A percentile compares a stretch with the other conserved stretches of the same genome.
Conservation (phyloP, 2,329 filamentous ascomycete genomes). For the Fusarium stilboides region DNA sequence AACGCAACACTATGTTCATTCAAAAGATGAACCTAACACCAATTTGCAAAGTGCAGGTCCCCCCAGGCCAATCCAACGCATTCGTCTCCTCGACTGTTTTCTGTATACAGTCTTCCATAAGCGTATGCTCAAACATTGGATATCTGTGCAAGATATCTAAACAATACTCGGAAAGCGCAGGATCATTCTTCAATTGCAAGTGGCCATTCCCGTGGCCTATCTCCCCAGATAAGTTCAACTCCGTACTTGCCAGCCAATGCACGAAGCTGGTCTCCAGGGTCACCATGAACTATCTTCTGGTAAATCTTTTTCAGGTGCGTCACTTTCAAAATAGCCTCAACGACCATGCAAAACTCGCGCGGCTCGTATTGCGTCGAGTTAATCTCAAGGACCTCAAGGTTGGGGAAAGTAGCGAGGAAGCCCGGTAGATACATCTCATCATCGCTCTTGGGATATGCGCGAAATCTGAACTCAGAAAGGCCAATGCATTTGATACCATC, state of each 20-base stretch:
- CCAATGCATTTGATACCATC: slow-evolving; percentile 54
- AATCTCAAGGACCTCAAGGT: slow-evolving; percentile 56
- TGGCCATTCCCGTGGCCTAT: slow-evolving; percentile 53
- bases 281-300: slow-evolving; percentile 52
- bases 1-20: background rate
- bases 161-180: background rate
- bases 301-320: slow-evolving; percentile 55
- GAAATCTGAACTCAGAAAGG: slow-evolving; percentile 56
- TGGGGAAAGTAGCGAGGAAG: slow-evolving; percentile 57
- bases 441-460: slow-evolving; percentile 48
- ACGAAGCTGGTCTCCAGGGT: slow-evolving; percentile 51
- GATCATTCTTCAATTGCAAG: slow-evolving; percentile 39
- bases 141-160: background rate
- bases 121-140: background rate
- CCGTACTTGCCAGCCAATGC: slow-evolving; percentile 43
- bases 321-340: slow-evolving; percentile 52
- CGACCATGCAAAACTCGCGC: slow-evolving; percentile 50
- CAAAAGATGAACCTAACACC: background rate
- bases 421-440: slow-evolving; percentile 52
- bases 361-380: slow-evolving; percentile 51
- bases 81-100: too few species aligned
- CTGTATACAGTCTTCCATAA: background rate
- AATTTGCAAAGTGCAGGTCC: background rate
- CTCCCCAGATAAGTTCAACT: slow-evolving; percentile 52
- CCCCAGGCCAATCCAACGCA: too few species aligned